These are phyloP conservation scores for Aspergillus nanangensis DNA, from an alignment of 495 filamentous ascomycete species.

Conservation along the genomic window DNA sequence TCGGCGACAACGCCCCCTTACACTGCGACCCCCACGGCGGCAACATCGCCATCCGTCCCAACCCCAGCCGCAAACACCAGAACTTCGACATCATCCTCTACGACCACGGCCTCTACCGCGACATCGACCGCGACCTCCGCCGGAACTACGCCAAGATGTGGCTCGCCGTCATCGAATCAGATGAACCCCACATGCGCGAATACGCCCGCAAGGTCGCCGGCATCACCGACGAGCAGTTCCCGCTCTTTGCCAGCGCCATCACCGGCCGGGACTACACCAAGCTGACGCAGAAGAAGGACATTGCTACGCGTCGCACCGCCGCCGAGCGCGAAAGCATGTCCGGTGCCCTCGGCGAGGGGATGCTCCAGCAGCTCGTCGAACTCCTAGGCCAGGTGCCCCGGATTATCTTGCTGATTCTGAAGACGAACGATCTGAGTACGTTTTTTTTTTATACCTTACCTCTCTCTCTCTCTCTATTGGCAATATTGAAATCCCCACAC, in stretches of 20 bases:
- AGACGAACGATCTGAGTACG: slow-evolving; percentile 93
- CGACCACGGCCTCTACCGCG: slow-evolving; percentile 94
- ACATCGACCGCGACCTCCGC: slow-evolving; percentile 74
- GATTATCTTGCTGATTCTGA: slow-evolving; percentile 91
- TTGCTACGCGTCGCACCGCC: slow-evolving; percentile 59
- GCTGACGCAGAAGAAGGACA: slow-evolving; percentile 53
- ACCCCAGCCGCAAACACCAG: slow-evolving; percentile 49
- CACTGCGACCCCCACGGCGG: slow-evolving; percentile 98
- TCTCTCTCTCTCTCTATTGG: neutral
- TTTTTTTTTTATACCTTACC: slow-evolving; percentile 4
- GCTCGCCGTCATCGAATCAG: slow-evolving; percentile 89
- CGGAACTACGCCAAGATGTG: slow-evolving; percentile 95
- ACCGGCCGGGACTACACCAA: slow-evolving; percentile 88
- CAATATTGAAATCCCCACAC: slow-evolving; percentile 8
- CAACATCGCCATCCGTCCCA: slow-evolving; percentile 88
- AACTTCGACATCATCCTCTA: slow-evolving; percentile 99
- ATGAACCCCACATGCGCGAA: slow-evolving; percentile 77
- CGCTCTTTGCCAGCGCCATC: slow-evolving; percentile 92
- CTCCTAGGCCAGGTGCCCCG: slow-evolving; percentile 84
- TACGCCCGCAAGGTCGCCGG: slow-evolving; percentile 88
- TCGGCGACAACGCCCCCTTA: slow-evolving; percentile 80
- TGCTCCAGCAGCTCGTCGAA: slow-evolving; percentile 82
- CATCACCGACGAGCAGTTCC: slow-evolving; percentile 87
- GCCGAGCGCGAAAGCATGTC: slow-evolving; percentile 80
- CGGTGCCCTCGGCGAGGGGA: slow-evolving; percentile 76